Percentiles rank a stretch among this genome's conserved stretches.
Evolutionary conservation across 257 asterid species (phyloP).

Genomic region (Penstemon newberryi): DNA sequence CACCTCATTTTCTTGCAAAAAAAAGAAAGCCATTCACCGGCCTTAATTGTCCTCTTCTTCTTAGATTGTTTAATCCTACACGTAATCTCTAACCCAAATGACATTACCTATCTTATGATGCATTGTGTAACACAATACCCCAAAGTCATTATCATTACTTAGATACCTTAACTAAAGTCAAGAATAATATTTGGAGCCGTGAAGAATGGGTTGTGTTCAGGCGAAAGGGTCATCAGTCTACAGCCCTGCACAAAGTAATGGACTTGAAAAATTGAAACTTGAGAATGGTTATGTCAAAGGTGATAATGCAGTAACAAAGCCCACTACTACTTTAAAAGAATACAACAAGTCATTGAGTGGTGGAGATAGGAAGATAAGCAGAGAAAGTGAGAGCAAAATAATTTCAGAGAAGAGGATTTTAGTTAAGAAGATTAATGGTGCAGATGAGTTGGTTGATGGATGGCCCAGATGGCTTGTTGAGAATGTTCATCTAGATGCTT

Average conservation of each 20-base stretch:
- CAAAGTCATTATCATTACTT: conserved; percentile 22
- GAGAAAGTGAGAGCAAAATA: conserved; percentile 29
- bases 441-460: conserved; percentile 55
- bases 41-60: conserved; percentile 5
- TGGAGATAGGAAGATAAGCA: not conserved
- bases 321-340: not conserved
- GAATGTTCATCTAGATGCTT: conserved; percentile 44
- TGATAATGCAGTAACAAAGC: conserved; percentile 3
- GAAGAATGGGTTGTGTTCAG: conserved; percentile 65
- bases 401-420: conserved; percentile 25
- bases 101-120: not conserved
- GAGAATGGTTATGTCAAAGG: conserved; percentile 38
- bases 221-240: conserved; percentile 22
- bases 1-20: not conserved
- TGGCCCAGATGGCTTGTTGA: conserved; percentile 82
- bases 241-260: conserved; percentile 16
- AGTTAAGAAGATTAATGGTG: conserved; percentile 43
- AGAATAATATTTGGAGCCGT: conserved; percentile 26
- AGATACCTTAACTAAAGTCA: conserved; percentile 12
- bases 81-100: not conserved
- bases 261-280: conserved; percentile 42
- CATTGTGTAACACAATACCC: not conserved
- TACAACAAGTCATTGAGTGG: not conserved
- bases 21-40: conserved; percentile 23
- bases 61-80: too few relatives aligned